Percentiles rank a stretch among this genome's conserved stretches.
Conservation (phyloP, 106 monocot species). For the Acorus gramineus region DNA sequence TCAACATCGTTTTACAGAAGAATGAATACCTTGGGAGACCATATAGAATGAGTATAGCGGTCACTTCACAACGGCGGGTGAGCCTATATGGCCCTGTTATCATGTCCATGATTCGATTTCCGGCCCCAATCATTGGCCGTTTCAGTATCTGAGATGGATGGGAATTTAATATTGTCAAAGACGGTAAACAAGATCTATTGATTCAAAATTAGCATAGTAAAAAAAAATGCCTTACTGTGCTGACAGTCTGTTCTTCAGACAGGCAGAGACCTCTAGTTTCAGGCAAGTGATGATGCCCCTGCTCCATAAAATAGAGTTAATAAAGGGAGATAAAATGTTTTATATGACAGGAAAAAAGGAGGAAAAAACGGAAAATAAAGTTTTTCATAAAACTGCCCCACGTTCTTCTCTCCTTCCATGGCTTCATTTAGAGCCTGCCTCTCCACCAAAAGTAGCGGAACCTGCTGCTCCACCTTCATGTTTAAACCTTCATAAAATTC, state of each 20-base stretch:
- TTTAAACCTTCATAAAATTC: constrained; percentile 19
- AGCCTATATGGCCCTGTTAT: not conserved
- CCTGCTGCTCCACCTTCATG: constrained; percentile 17
- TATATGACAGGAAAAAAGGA: not conserved
- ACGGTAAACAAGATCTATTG: too few species aligned
- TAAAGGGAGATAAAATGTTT: not conserved
- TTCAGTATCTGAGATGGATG: too few species aligned
- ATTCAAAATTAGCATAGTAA: too few species aligned
- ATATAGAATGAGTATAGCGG: not conserved
- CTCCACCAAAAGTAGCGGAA: constrained; percentile 24
- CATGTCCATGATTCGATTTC: not conserved
- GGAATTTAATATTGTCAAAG: too few species aligned
- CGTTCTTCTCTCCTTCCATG: constrained; percentile 18
- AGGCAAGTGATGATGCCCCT: constrained; percentile 20
- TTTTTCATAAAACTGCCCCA: not conserved
- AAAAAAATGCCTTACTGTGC: too few species aligned
- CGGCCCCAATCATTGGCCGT: not conserved
- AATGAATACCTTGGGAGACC: not conserved
- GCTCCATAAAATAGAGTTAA: not conserved
- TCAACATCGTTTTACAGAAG: too few species aligned
- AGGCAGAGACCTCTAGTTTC: constrained; percentile 27
- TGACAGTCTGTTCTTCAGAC: constrained; percentile 3
- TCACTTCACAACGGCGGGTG: not conserved
- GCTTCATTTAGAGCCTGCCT: constrained; percentile 22
- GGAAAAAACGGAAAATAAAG: not conserved